Evolutionary conservation across 768 basidiomycete species (phyloP), one percentile per base, ranked within the genome.

Genomic region (Mycena polygramma): DNA sequence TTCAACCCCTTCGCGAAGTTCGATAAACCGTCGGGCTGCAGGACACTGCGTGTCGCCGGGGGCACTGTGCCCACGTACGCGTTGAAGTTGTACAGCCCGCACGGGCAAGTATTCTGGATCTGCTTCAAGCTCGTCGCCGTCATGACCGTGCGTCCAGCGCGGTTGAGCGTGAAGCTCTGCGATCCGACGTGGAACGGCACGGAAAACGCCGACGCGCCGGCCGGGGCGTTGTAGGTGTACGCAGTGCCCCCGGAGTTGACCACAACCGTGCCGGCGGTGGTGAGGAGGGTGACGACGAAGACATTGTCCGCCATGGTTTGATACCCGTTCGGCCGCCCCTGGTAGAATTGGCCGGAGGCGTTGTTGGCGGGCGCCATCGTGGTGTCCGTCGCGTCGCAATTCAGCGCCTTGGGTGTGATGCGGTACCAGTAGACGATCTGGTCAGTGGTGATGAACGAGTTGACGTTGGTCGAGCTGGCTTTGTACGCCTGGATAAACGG

Each of bases 401-500:
- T 62, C n/a, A 74, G 55, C 43, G 48, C 20, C 39, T 74, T 74
- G 6, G 70, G 68, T 2, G 70, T 60, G 63, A 66, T 37, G 36
- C 75, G 70, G 52, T 75, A 75, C 73, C 75, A 75, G 63, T 75
- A 75, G 49, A 74, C 58, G 35, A 75, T 39, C 55, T 74, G 57
- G 59, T 75, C 75, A 19, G 30, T 51, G 30, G 66, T 71, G 57
- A 75, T 73, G 51, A 30, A 72, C n/a, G 39, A 26, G 35, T 65
- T 58, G 22, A 54, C 46, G 17, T 66, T 66, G 4, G 75, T 26
- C 1, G 73, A 61, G 30, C 86, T 85, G 7, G 81, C 83, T 77
- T 86, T 86, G 82, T 82, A 88, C 9, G 84, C 84, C 10, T 77
- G 73, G 36, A 85, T 82, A 73, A 84, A 87, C 73, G 84, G 86